A percentile compares a stretch with the other conserved stretches of the same genome.
phyloP scores from a whole-genome alignment of 2,329 filamentous ascomycete genomes.

The Eurotiales sp. region DNA sequence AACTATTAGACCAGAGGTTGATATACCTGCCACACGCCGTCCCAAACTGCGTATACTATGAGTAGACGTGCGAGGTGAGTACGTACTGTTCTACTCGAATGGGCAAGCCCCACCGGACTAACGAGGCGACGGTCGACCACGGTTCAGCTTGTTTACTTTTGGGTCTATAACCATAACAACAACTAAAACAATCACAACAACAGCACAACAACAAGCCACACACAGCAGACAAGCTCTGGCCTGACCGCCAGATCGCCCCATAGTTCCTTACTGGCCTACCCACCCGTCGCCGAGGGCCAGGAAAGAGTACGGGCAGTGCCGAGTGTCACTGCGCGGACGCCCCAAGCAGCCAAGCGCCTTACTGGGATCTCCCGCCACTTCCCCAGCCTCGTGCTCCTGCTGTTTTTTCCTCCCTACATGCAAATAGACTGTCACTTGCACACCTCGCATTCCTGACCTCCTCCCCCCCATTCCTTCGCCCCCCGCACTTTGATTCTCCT shows the following conservation, averaged over 20 bases:
- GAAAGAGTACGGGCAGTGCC: too few species aligned
- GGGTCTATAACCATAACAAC: constrained; percentile 7
- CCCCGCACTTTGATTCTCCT: not conserved
- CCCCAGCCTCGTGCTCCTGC: constrained; percentile 14
- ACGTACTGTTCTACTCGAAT: too few species aligned
- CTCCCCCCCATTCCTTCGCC: not conserved
- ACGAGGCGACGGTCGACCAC: constrained; percentile 6
- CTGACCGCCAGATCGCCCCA: not conserved
- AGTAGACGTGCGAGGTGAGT: too few species aligned
- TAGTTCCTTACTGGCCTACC: too few species aligned
- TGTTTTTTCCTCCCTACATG: not conserved
- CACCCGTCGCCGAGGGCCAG: not conserved
- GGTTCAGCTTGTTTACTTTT: constrained; percentile 17
- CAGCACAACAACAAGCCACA: too few species aligned
- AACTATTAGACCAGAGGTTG: too few species aligned
- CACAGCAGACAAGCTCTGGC: not conserved
- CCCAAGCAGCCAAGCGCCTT: not conserved
- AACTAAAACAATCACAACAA: constrained; percentile 13
- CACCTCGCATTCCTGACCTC: not conserved
- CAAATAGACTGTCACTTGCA: not conserved
- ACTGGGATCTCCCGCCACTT: constrained; percentile 12
- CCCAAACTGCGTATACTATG: too few species aligned
- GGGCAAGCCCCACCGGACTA: not conserved
- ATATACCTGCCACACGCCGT: too few species aligned
- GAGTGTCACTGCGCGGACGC: not conserved